A percentile compares a stretch with the other conserved stretches of the same genome.
Evolutionary conservation across 495 filamentous ascomycete genomes (phyloP).

Genomic region (Podospora australis): DNA sequence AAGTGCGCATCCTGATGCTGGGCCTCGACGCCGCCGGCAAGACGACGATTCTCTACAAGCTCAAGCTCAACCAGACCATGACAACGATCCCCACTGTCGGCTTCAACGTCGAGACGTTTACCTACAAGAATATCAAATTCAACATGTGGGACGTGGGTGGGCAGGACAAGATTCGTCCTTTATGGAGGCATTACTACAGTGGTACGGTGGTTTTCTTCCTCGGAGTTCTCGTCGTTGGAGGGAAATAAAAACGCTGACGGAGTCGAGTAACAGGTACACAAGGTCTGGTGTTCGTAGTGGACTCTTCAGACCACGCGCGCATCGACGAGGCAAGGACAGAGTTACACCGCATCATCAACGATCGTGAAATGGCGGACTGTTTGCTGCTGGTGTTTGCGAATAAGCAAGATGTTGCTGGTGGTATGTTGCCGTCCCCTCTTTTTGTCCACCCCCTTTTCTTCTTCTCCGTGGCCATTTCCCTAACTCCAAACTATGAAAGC

Average conservation of each 20-base stretch:
- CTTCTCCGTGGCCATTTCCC: too few species aligned
- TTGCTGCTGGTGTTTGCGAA: conserved; percentile 93
- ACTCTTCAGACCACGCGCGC: conserved; percentile 77
- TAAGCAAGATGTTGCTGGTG: conserved; percentile 87
- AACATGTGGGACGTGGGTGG: conserved; percentile 99
- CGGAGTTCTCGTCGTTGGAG: background rate
- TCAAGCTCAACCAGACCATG: conserved; percentile 95
- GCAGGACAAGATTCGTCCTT: conserved; percentile 96
- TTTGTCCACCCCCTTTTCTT: background rate
- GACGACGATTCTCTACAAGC: conserved; percentile 99
- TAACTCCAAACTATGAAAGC: too few species aligned
- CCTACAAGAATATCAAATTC: conserved; percentile 98
- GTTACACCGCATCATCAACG: conserved; percentile 90
- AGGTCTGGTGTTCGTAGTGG: conserved; percentile 95
- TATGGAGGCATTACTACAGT: conserved; percentile 98
- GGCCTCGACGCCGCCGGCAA: conserved; percentile 97
- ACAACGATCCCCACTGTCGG: conserved; percentile 99
- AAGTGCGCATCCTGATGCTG: conserved; percentile 97
- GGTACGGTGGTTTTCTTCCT: conserved; percentile 47
- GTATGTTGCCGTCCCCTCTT: conserved; percentile 45
- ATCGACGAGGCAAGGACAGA: conserved; percentile 88
- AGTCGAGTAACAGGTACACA: conserved; percentile 62
- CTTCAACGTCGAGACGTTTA: conserved; percentile 99
- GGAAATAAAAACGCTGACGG: background rate
- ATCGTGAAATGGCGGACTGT: conserved; percentile 97